A percentile compares a stretch with the other conserved stretches of the same genome.
These are phyloP conservation scores for Lentinus brumalis DNA, from an alignment of 768 basidiomycete genomes.

Conservation along the genomic window DNA sequence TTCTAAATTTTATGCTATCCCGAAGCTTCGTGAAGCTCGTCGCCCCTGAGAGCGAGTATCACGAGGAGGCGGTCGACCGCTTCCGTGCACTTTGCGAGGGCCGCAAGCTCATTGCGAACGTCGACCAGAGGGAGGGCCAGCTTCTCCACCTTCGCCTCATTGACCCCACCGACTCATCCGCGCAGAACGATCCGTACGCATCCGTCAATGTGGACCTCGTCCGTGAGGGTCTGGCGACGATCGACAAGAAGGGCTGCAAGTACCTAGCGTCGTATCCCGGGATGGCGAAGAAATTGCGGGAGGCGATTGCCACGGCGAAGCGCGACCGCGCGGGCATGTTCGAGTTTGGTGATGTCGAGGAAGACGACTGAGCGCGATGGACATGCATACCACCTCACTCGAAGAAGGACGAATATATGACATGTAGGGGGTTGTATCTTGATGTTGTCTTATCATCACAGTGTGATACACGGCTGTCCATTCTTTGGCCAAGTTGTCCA, in stretches of 20 bases:
- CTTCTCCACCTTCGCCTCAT: constrained; percentile 89
- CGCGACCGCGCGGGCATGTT: constrained; percentile 80
- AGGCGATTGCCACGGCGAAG: constrained; percentile 65
- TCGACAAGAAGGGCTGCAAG: constrained; percentile 77
- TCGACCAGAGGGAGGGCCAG: constrained; percentile 81
- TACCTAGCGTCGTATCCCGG: constrained; percentile 73
- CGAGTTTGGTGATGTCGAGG: constrained; percentile 89
- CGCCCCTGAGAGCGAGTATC: constrained; percentile 83
- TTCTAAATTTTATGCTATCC: neutral
- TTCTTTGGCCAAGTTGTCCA: too few relatives aligned
- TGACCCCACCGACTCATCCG: constrained; percentile 76
- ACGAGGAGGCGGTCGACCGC: constrained; percentile 78
- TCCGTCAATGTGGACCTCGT: constrained; percentile 90
- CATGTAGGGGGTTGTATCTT: neutral
- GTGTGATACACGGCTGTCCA: too few relatives aligned
- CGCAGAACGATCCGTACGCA: constrained; percentile 66
- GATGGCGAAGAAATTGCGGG: constrained; percentile 65
- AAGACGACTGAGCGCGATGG: constrained; percentile 55
- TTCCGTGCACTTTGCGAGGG: constrained; percentile 88
- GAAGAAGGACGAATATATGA: neutral
- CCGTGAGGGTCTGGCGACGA: constrained; percentile 80
- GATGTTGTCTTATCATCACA: neutral
- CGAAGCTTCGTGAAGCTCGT: constrained; percentile 84
- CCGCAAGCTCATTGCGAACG: constrained; percentile 95
- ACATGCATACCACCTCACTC: too few relatives aligned